Conservation (phyloP, 2,329 filamentous ascomycete species). For the Aureobasidium vineae region DNA sequence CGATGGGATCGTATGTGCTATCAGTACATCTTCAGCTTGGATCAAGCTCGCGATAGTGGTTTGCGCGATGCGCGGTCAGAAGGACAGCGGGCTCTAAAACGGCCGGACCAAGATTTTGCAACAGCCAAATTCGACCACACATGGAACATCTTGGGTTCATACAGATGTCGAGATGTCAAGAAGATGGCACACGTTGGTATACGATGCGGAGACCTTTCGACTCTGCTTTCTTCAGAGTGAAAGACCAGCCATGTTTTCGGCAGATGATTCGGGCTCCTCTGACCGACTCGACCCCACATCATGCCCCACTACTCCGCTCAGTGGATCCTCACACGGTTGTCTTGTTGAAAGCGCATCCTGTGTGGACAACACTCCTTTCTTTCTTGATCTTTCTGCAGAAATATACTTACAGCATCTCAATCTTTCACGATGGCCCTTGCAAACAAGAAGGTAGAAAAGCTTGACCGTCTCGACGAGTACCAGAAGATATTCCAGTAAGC, state of each 20-base stretch:
- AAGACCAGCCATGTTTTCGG: conserved; percentile 12
- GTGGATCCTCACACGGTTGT: not conserved
- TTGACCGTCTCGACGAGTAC: conserved; percentile 28
- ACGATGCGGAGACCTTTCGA: not conserved
- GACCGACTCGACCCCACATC: conserved; percentile 7
- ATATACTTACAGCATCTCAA: not conserved
- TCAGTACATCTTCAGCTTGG: not conserved
- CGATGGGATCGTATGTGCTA: not conserved
- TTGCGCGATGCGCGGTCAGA: conserved; percentile 5
- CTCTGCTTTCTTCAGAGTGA: not conserved
- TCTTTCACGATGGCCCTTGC: not conserved
- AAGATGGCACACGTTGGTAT: not conserved
- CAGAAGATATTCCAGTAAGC: conserved; percentile 31
- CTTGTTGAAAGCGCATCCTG: not conserved
- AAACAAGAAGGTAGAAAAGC: conserved; percentile 24
- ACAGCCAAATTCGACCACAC: conserved; percentile 22
- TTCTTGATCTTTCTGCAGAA: not conserved
- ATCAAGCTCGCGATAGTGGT: not conserved
- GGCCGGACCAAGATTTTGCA: conserved; percentile 18
- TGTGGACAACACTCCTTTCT: not conserved
- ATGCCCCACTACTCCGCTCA: conserved; percentile 15
- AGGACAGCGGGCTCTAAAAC: conserved; percentile 12
- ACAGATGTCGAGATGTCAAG: not conserved
- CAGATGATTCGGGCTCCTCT: conserved; percentile 12
- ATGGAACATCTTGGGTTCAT: not conserved